Evolutionary conservation across 192 early-diverging fungal species (phyloP), one percentile per base, ranked within the genome.

Genomic region (Coemansia sp.): DNA sequence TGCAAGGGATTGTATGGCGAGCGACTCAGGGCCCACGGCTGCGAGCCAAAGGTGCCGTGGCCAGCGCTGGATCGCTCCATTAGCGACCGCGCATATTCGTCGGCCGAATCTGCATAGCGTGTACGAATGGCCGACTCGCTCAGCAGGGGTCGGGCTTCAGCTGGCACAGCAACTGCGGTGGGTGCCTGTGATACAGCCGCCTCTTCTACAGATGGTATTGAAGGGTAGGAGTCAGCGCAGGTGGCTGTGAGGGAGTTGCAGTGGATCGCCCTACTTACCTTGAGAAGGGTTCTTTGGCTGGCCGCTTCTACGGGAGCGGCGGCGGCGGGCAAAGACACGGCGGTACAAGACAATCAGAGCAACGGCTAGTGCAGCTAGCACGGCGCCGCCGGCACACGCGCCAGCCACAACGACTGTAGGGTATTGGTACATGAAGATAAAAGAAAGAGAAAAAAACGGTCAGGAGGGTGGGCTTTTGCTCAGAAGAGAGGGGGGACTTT

Each of bases 1-100:
- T 70, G 55, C 4, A 40, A 37, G 6, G 60, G 50, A 42, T 51
- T 60, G 58, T 53, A 62, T 10, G 51, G 20, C 39, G 57, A 48
- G 37, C 18, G 32, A 43, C 32, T 56, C 26, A 69, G 49, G 11
- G 59, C 46, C 53, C 34, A 31, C 7, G 40, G 48, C 30, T 45
- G 51, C 1, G 53, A 49, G 30, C 51, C 45, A 10, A 58, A 44
- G 16, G 46, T 39, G 18, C 8, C 48, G 20, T 44, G 38, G 0
- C 34, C 40, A 1, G 12, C 11, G n/a, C 28, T 37, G 3, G 45
- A 26, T 20, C 56, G 66, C 16, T 54, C 73, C 43, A 70, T 58
- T 43, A 66, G 65, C 34, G 73, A 66, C 31, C 64, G 58, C 40
- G 73, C 73, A 56, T 62, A 76, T 51, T 76, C 73, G 51, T 66